Base-by-base conservation (phyloP, 495 filamentous ascomycete species). In the Daldinia childiae region DNA sequence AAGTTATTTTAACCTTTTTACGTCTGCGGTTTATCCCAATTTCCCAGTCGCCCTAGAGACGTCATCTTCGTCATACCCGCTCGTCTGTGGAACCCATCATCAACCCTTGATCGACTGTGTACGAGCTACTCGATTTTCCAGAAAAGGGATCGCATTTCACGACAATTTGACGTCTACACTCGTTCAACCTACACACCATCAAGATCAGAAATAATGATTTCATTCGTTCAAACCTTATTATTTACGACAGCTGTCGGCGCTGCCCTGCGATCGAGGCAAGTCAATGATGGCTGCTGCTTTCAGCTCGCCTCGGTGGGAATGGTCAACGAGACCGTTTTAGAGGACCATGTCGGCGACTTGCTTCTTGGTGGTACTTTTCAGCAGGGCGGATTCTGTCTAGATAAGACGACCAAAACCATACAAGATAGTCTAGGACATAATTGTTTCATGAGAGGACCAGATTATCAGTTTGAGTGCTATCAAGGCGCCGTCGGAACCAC, bases 391-490 rank as follows among this genome's bases (percentile, higher is more conserved):
- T 78, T 78, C 56, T 77, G 76, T 27, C 54, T 75, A 11, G 66
- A 78, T 38, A 71, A 64, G 65, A 64, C 69, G 34, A 58, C 67
- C 2, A 70, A 66, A 43, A 75, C 72, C n/a, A 63, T 78, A 55
- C 54, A 69, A n/a, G 76, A 78, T 57, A 19, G 61, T 15, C 60
- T 75, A 8, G 62, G 64, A 15, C 70, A 77, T 45, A 68, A 70
- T 39, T 78, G 76, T 71, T 77, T 77, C 63, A 77, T 78, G 72
- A 66, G 70, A 55, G 68, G 8, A 4, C 76, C 76, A 8, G 54
- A 56, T 6, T 62, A 72, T 36, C 66, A 77, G 38, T 78, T 78
- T 43, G 55, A 72, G 27, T 78, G 76, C 36, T 74, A 74, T 30
- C 69, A 74, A 17, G 74, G 74, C 34, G 50, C 68, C 19, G 52